These are phyloP conservation scores for Yarrowia porcina DNA, from an alignment of 805 yeast species.

Conservation along the genomic window DNA sequence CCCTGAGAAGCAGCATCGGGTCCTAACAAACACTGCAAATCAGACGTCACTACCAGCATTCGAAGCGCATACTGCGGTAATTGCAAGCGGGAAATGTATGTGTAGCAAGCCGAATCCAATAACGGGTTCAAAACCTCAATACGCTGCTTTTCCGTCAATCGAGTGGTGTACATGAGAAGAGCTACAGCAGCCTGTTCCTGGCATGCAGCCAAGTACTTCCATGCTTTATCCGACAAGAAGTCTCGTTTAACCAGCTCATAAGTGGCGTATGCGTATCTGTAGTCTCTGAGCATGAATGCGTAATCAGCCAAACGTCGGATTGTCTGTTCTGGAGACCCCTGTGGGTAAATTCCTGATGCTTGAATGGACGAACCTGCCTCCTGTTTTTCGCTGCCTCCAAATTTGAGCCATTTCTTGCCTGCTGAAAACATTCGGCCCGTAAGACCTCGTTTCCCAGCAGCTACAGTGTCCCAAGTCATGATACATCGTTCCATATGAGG, in stretches of 20 bases:
- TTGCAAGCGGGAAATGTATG: constrained; percentile 68
- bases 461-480: constrained; percentile 78
- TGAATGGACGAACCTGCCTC: constrained; percentile 5
- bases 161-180: constrained; percentile 51
- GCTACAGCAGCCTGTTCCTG: constrained; percentile 85
- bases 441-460: constrained; percentile 71
- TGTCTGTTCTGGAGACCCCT: constrained; percentile 64
- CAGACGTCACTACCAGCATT: constrained; percentile 63
- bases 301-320: constrained; percentile 86
- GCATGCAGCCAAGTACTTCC: constrained; percentile 75
- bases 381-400: neutral
- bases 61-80: constrained; percentile 69
- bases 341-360: constrained; percentile 52
- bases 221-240: constrained; percentile 70
- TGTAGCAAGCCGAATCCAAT: constrained; percentile 69
- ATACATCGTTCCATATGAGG: constrained; percentile 86
- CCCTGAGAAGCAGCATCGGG: constrained; percentile 45
- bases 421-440: constrained; percentile 71
- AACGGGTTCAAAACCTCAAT: constrained; percentile 56
- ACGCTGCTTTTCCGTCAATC: constrained; percentile 45
- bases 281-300: constrained; percentile 88
- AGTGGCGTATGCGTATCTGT: constrained; percentile 74
- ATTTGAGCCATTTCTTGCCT: constrained; percentile 45
- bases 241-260: constrained; percentile 82
- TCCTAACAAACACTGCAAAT: constrained; percentile 52